These are phyloP conservation scores for Oropetium thomaeum DNA, from an alignment of 176 grass and related monocot genomes.

Conservation along the genomic window DNA sequence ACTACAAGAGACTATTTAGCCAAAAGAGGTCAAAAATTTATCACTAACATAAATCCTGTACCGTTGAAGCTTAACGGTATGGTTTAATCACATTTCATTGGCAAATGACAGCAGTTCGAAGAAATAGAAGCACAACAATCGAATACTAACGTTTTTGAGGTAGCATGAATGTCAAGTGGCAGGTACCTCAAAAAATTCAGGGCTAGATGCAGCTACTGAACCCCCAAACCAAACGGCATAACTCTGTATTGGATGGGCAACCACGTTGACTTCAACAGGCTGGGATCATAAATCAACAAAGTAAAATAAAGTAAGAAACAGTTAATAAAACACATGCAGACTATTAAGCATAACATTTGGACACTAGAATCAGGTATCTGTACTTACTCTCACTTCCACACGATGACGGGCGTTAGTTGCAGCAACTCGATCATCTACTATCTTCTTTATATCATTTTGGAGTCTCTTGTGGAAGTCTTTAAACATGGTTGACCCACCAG, in stretches of 20 bases:
- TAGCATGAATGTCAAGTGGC: not conserved
- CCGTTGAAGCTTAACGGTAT: not conserved
- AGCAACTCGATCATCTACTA: slow-evolving; percentile 84
- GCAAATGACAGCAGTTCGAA: not conserved
- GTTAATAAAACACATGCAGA: slow-evolving; percentile 9
- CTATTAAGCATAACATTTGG: not conserved
- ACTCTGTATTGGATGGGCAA: slow-evolving; percentile 85
- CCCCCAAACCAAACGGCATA: slow-evolving; percentile 98
- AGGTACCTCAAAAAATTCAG: slow-evolving; percentile 82
- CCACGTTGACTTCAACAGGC: slow-evolving; percentile 96
- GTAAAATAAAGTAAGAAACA: slow-evolving; percentile 24
- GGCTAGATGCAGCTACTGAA: slow-evolving; percentile 89
- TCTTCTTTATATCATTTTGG: slow-evolving; percentile 89
- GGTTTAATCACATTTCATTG: not conserved
- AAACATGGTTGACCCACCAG: slow-evolving; percentile 92
- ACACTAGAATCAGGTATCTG: slow-evolving; percentile 21
- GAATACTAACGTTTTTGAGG: not conserved
- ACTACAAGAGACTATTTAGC: too few species aligned
- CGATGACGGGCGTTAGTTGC: slow-evolving; percentile 64
- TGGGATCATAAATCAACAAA: slow-evolving; percentile 37
- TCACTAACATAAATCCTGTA: not conserved
- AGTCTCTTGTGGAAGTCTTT: slow-evolving; percentile 97
- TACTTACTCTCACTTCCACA: slow-evolving; percentile 84
- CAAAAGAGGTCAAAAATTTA: not conserved
- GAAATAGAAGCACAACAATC: not conserved